Conservation (phyloP, 331 rosid species). For the Quercus lobata region DNA sequence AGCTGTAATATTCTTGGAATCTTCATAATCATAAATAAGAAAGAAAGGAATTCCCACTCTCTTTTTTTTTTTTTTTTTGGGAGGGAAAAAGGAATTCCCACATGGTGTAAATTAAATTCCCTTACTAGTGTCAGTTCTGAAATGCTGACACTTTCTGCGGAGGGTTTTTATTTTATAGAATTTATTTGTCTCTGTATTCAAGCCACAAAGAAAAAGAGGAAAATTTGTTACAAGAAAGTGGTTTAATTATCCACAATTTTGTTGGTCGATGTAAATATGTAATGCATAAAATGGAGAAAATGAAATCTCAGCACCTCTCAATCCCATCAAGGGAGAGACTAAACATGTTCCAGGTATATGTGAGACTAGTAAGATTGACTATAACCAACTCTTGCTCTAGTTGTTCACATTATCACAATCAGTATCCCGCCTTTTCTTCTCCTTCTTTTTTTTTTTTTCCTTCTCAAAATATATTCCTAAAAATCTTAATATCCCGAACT, state of each 20-base stretch:
- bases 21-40: background rate
- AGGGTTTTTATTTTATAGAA: too few relatives aligned
- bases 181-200: too few relatives aligned
- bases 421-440: background rate
- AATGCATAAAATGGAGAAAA: too few relatives aligned
- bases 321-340: background rate
- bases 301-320: background rate
- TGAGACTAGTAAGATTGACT: background rate
- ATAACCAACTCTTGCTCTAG: background rate
- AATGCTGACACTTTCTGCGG: background rate
- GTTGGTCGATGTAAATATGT: too few relatives aligned
- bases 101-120: background rate
- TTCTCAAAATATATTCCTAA: conserved; percentile 3
- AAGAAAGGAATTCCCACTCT: background rate
- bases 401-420: background rate
- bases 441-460: background rate
- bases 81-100: background rate
- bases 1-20: background rate
- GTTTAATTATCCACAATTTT: too few relatives aligned
- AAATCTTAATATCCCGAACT: background rate
- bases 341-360: background rate
- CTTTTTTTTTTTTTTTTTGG: too few relatives aligned
- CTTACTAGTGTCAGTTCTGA: background rate
- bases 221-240: too few relatives aligned
- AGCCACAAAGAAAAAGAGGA: too few relatives aligned